Conservation (phyloP, 305 asterid genomes). For the Fraxinus sp. region DNA sequence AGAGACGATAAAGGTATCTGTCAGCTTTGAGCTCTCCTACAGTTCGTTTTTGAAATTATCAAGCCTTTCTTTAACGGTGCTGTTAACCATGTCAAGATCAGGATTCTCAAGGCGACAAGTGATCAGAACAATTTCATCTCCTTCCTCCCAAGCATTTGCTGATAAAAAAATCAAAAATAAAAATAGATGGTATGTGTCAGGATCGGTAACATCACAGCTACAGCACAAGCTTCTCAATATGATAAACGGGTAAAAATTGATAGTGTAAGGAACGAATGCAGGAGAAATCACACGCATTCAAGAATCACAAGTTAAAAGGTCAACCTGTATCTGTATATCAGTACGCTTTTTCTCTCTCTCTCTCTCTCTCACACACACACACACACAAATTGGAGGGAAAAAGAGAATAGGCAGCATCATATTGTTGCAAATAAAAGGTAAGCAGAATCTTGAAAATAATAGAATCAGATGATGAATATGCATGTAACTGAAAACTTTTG, state of each 20-base stretch:
- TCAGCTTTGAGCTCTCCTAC: conserved; percentile 44
- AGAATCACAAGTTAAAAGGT: neutral
- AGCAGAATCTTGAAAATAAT: neutral
- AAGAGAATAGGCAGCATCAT: neutral
- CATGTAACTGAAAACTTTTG: neutral
- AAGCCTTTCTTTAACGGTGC: conserved; percentile 53
- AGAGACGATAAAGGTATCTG: conserved; percentile 6
- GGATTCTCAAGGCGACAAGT: conserved; percentile 76
- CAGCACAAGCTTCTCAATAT: neutral
- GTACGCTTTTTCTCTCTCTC: neutral
- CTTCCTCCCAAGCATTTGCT: conserved; percentile 99
- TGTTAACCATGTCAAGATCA: conserved; percentile 76
- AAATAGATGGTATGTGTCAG: neutral
- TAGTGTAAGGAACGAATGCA: neutral
- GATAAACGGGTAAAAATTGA: neutral
- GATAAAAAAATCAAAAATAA: conserved; percentile 16
- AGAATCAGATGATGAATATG: neutral
- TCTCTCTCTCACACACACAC: neutral
- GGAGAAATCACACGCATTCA: neutral
- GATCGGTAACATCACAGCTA: neutral
- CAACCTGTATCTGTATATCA: neutral
- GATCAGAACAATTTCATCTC: conserved; percentile 87
- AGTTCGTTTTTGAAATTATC: conserved; percentile 74
- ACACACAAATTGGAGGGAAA: neutral
- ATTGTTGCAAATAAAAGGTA: neutral